Conservation (phyloP, 805 yeast genomes). For the Kregervanrija delftensis region DNA sequence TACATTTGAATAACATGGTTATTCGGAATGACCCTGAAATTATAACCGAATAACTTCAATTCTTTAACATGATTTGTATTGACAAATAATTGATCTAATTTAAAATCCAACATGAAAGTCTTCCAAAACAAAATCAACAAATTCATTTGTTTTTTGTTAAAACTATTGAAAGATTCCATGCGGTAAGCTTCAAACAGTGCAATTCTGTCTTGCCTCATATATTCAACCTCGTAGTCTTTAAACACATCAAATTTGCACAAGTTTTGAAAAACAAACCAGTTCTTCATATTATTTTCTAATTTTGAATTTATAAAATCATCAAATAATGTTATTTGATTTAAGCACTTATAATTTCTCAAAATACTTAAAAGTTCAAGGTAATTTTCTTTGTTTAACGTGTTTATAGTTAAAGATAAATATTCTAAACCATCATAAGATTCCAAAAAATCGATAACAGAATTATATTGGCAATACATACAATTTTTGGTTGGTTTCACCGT, state of each 20-base stretch:
- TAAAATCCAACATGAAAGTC: constrained; percentile 12
- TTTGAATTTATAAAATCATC: constrained; percentile 19
- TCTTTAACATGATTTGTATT: constrained; percentile 1
- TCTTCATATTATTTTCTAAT: constrained; percentile 16
- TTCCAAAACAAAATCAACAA: constrained; percentile 22
- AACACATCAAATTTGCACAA: constrained; percentile 13
- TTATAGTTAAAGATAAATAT: constrained; percentile 14
- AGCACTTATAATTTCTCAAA: constrained; percentile 2
- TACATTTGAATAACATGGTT: constrained; percentile 17
- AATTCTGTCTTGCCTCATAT: constrained; percentile 12
- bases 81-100: constrained; percentile 6
- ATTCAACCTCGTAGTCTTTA: constrained; percentile 16
- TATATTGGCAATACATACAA: constrained; percentile 22
- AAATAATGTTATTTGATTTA: constrained; percentile 14
- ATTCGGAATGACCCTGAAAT: constrained; percentile 14
- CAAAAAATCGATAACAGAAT: constrained; percentile 13
- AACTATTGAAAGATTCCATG: constrained; percentile 13
- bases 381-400: constrained; percentile 13
- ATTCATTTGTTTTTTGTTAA: constrained; percentile 12
- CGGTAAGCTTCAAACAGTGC: constrained; percentile 14
- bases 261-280: constrained; percentile 20
- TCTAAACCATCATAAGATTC: constrained; percentile 3
- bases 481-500: constrained; percentile 21
- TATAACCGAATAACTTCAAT: constrained; percentile 22
- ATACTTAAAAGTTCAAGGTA: constrained; percentile 5